phyloP scores from a whole-genome alignment of 805 yeast species.

The Diddensiella transvaalensis region DNA sequence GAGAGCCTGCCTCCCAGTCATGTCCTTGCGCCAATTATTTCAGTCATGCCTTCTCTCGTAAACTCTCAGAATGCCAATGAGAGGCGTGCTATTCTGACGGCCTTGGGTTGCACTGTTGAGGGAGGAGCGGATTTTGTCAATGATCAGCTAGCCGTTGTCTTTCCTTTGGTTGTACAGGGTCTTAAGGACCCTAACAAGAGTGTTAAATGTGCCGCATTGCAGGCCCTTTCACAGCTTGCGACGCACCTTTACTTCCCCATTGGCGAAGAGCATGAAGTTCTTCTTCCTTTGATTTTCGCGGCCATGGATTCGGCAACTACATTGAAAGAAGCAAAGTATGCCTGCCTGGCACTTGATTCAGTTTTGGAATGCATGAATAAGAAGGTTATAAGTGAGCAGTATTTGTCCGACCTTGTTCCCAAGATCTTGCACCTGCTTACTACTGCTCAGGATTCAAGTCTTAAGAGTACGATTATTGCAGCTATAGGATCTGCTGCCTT shows the following conservation, averaged over 20 bases:
- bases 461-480: conserved; percentile 68
- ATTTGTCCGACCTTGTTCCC: conserved; percentile 86
- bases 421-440: conserved; percentile 81
- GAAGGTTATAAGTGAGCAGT: conserved; percentile 71
- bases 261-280: conserved; percentile 76
- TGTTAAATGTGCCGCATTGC: conserved; percentile 83
- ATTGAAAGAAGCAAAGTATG: conserved; percentile 80
- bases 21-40: conserved; percentile 75
- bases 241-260: conserved; percentile 80
- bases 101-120: conserved; percentile 76
- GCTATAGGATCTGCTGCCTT: conserved; percentile 97
- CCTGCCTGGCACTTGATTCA: conserved; percentile 88
- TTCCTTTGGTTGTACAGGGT: conserved; percentile 71
- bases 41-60: conserved; percentile 44
- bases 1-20: conserved; percentile 89
- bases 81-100: conserved; percentile 81
- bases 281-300: conserved; percentile 80
- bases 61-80: conserved; percentile 64
- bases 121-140: conserved; percentile 95
- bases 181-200: conserved; percentile 68
- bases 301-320: conserved; percentile 84
- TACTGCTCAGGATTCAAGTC: conserved; percentile 52
- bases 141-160: conserved; percentile 66
- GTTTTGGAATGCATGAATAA: conserved; percentile 86
- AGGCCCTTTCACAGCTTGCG: conserved; percentile 73